phyloP scores from a whole-genome alignment of 768 basidiomycete species.

The Podaxis sp. region DNA sequence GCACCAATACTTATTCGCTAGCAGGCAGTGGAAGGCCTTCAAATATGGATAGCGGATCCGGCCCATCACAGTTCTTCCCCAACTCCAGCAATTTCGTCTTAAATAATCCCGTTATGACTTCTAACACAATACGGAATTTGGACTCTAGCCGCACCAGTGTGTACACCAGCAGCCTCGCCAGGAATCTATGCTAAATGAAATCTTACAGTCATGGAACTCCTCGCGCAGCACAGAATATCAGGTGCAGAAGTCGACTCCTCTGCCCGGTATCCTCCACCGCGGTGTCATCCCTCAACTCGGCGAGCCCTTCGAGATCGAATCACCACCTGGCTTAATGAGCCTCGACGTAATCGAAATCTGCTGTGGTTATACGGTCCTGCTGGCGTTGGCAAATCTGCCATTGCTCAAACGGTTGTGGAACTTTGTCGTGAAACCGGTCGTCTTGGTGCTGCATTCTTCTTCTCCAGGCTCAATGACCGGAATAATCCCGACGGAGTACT shows the following conservation, averaged over 20 bases:
- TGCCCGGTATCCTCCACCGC: not conserved
- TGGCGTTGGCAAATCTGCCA: not conserved
- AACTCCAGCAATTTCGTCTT: not conserved
- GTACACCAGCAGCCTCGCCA: not conserved
- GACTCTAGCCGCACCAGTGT: not conserved
- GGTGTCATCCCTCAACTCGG: not conserved
- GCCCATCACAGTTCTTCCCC: not conserved
- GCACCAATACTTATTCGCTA: not conserved
- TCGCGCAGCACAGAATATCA: not conserved
- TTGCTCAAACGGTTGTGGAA: not conserved
- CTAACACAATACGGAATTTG: not conserved
- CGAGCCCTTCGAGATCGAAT: not conserved
- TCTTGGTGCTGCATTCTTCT: not conserved
- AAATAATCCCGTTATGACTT: not conserved
- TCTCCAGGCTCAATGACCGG: not conserved
- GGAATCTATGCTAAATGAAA: not conserved
- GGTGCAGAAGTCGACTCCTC: not conserved
- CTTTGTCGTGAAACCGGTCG: not conserved
- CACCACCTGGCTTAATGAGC: not conserved
- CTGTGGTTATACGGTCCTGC: not conserved
- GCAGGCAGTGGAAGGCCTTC: not conserved
- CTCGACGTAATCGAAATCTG: not conserved
- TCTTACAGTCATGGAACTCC: not conserved
- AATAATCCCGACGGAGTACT: not conserved
- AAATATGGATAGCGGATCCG: not conserved